Conservation (phyloP, 768 basidiomycete genomes). For the Bullera alba region DNA sequence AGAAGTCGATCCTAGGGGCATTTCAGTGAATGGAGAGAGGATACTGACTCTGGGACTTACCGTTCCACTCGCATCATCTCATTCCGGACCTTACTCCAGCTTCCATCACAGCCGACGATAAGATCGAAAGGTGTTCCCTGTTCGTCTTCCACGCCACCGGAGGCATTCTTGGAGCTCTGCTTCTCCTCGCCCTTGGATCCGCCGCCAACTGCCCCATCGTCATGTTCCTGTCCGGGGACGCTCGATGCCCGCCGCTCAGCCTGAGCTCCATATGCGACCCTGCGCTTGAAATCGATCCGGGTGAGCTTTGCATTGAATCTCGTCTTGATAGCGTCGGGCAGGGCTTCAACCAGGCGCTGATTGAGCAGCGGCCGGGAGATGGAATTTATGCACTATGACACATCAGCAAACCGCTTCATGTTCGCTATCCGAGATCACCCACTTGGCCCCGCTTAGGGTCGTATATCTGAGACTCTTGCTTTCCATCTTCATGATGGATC, state of each 20-base stretch:
- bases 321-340: constrained; percentile 58
- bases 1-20: constrained; percentile 74
- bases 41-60: constrained; percentile 50
- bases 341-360: constrained; percentile 71
- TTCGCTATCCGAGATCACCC: constrained; percentile 32
- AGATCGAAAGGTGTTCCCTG: constrained; percentile 41
- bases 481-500: constrained; percentile 74
- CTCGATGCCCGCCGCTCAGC: not conserved
- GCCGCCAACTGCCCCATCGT: constrained; percentile 20
- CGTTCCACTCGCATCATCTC: constrained; percentile 93
- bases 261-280: constrained; percentile 20
- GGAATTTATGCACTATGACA: constrained; percentile 76
- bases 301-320: constrained; percentile 77
- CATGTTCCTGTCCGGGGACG: constrained; percentile 30
- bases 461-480: constrained; percentile 73
- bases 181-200: constrained; percentile 5
- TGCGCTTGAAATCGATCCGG: constrained; percentile 62
- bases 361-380: constrained; percentile 85
- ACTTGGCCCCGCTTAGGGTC: constrained; percentile 78
- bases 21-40: not conserved
- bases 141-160: constrained; percentile 14
- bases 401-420: constrained; percentile 56
- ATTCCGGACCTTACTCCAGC: constrained; percentile 79
- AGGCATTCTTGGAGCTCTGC: constrained; percentile 9
- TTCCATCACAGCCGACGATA: constrained; percentile 82